Evolutionary conservation across 1,139 yeast genomes (phyloP).

Genomic region (Diutina mesorugosa): DNA sequence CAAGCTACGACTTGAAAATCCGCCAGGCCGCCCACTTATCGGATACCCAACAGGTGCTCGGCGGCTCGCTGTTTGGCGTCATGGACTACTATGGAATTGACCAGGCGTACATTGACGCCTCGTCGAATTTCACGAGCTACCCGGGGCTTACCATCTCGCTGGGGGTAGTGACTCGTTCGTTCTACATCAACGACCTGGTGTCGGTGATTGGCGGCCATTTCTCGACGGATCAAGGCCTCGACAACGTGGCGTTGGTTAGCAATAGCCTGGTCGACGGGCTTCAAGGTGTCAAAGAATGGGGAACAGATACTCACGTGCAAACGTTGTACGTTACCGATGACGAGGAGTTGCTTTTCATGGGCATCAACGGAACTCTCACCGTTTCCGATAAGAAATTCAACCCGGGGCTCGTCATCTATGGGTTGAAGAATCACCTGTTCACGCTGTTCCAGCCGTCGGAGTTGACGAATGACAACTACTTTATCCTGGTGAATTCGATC

Average conservation of each 20-base stretch:
- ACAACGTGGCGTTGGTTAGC: background rate
- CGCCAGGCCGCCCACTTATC: background rate
- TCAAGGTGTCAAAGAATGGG: conserved; percentile 24
- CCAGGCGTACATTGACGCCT: conserved; percentile 16
- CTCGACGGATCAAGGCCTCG: conserved; percentile 8
- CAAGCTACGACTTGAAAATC: conserved; percentile 3
- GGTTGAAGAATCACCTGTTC: conserved; percentile 26
- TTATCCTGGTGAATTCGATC: conserved; percentile 37
- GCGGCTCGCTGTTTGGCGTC: conserved; percentile 26
- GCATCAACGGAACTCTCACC: conserved; percentile 35
- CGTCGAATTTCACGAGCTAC: conserved; percentile 12
- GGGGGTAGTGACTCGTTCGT: conserved; percentile 30
- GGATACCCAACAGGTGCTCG: conserved; percentile 17
- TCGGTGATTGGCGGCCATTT: conserved; percentile 43
- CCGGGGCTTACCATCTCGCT: conserved; percentile 10
- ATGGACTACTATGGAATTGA: conserved; percentile 20
- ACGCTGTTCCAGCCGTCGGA: conserved; percentile 36
- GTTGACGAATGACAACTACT: conserved; percentile 14
- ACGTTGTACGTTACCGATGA: conserved; percentile 28
- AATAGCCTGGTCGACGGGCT: conserved; percentile 12
- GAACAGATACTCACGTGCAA: conserved; percentile 21
- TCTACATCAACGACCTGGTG: conserved; percentile 32
- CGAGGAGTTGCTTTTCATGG: conserved; percentile 30
- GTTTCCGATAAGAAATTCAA: conserved; percentile 7
- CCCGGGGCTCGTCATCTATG: conserved; percentile 41